A percentile compares a stretch with the other conserved stretches of the same genome.
phyloP scores from a whole-genome alignment of 2,329 filamentous ascomycete genomes.

The Fusarium sp. region DNA sequence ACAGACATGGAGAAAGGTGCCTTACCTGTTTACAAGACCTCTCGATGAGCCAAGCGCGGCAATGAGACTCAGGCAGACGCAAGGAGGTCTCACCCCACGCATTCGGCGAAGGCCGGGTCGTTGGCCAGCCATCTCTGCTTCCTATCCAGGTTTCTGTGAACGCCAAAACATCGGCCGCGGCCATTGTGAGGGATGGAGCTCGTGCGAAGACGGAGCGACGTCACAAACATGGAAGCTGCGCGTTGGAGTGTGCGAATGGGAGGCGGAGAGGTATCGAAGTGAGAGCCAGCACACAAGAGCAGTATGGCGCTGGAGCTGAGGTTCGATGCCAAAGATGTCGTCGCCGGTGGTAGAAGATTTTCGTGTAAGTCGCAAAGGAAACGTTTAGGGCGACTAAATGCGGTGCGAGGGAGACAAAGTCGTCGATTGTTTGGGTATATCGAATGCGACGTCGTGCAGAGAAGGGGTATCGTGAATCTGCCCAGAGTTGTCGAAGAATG shows the following conservation, averaged over 20 bases:
- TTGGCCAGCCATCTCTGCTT: conserved; percentile 54
- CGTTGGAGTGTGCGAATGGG: conserved; percentile 22
- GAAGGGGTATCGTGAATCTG: conserved; percentile 5
- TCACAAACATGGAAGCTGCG: conserved; percentile 66
- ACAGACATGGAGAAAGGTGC: background rate
- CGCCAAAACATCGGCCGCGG: conserved; percentile 62
- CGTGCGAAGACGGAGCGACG: conserved; percentile 54
- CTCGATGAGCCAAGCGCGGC: conserved; percentile 49
- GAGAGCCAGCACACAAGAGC: conserved; percentile 20
- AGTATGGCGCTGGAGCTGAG: conserved; percentile 15
- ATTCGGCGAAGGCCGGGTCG: conserved; percentile 48
- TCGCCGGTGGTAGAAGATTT: conserved; percentile 9
- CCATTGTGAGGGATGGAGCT: conserved; percentile 66
- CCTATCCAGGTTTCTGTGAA: conserved; percentile 57
- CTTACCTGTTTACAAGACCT: conserved; percentile 40
- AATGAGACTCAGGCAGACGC: conserved; percentile 46
- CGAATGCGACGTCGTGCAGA: conserved; percentile 33
- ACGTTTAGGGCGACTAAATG: conserved; percentile 1
- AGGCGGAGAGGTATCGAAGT: conserved; percentile 22
- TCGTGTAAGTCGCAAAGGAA: conserved; percentile 34
- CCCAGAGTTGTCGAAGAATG: conserved; percentile 9
- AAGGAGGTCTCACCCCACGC: conserved; percentile 45
- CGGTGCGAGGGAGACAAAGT: conserved; percentile 8
- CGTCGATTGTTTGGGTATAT: conserved; percentile 14
- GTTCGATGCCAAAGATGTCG: conserved; percentile 11